Evolutionary conservation across 2,329 filamentous ascomycete species (phyloP), one percentile per base, ranked within the genome.

Genomic region (Curvularia verruculosa): DNA sequence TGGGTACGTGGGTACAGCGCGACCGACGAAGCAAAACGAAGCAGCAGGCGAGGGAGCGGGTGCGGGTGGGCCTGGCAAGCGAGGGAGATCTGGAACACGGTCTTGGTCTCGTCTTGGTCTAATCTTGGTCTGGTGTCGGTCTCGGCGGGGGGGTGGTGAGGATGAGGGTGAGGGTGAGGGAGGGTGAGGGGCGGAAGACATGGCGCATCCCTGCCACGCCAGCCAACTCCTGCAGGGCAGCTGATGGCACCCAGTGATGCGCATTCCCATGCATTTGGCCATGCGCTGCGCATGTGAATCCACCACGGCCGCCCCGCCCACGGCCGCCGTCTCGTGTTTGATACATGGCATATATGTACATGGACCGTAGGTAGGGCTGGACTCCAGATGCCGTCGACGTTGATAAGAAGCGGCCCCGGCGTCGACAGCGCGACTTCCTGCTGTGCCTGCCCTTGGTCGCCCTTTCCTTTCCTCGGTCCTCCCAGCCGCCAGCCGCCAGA

Each of bases 11-110:
- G n/a, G n/a, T n/a, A n/a, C n/a, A n/a, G n/a, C n/a, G n/a, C n/a
- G n/a, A n/a, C n/a, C n/a, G n/a, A n/a, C n/a, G n/a, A n/a, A n/a
- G n/a, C n/a, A n/a, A n/a, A n/a, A n/a, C n/a, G n/a, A n/a, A n/a
- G n/a, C n/a, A n/a, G n/a, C 28, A n/a, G 46, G 52, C 48, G 31
- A 37, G 48, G 15, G 6, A n/a, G 52, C 23, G 36, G 13, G 44
- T 29, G 13, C 9, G 41, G n/a, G 28, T 45, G 40, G 51, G 34
- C 9, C 21, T 29, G 13, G 45, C 45, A 52, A 47, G 52, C 46
- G 54, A 44, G 52, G 41, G 54, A 44, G 39, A 58, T 63, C 62
- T 63, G 56, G 62, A 63, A 63, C 60, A 49, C 54, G 29, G 45
- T 29, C 50, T 41, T 41, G 39, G 28, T 29, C 28, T 10, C 28